Conservation (phyloP, 306 rosid species). For the Cicer judaicum region DNA sequence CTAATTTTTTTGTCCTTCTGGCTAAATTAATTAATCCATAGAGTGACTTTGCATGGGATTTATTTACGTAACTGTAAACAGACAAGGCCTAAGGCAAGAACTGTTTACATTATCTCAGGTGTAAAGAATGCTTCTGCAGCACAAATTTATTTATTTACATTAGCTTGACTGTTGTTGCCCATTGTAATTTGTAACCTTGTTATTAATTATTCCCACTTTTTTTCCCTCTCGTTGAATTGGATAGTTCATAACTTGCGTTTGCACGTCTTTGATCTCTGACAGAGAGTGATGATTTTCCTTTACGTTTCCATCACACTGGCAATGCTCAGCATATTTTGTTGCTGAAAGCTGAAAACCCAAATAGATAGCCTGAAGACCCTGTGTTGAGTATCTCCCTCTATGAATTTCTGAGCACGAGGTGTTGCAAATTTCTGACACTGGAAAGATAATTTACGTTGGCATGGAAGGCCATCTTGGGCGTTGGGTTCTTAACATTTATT, state of each 20-base stretch:
- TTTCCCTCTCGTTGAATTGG: not conserved
- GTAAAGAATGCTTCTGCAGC: slow-evolving; percentile 86
- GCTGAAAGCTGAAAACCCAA: slow-evolving; percentile 1
- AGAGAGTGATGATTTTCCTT: not conserved
- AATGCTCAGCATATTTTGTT: slow-evolving; percentile 6
- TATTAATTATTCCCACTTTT: slow-evolving; percentile 17
- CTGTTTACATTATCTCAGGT: slow-evolving; percentile 78
- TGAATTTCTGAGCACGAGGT: not conserved
- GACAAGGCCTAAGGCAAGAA: slow-evolving; percentile 81
- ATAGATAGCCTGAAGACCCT: not conserved
- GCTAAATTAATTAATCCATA: slow-evolving; percentile 17
- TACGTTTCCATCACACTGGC: not conserved
- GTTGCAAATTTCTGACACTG: not conserved
- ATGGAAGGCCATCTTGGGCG: not conserved
- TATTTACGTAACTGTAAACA: slow-evolving; percentile 31
- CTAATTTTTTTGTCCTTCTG: slow-evolving; percentile 1
- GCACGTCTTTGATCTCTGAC: not conserved
- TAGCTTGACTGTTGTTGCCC: slow-evolving; percentile 13
- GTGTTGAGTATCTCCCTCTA: not conserved
- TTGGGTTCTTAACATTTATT: not conserved
- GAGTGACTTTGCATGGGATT: slow-evolving; percentile 21
- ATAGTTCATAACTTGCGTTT: slow-evolving; percentile 14
- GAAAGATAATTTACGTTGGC: not conserved
- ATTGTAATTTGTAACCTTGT: not conserved
- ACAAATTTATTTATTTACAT: slow-evolving; percentile 45